Evolutionary conservation across 805 yeast genomes (phyloP).

Genomic region (Suhomyces tanzawaensis): DNA sequence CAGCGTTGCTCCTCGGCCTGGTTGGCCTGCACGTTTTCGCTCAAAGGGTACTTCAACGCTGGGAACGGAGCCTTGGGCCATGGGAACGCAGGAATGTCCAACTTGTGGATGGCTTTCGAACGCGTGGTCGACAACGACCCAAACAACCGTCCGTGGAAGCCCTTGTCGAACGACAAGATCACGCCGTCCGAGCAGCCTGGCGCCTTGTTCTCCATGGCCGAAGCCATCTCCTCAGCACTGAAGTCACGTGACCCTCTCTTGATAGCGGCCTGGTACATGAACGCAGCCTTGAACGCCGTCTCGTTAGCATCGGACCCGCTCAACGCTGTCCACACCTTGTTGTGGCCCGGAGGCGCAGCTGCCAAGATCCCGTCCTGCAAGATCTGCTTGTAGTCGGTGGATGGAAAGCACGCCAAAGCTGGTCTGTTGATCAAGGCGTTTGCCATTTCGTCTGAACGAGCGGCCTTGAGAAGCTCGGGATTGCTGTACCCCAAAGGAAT

Average conservation of each 20-base stretch:
- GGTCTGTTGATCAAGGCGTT: constrained; percentile 43
- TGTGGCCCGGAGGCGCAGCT: constrained; percentile 64
- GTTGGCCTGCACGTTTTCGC: constrained; percentile 38
- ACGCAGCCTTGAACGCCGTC: constrained; percentile 69
- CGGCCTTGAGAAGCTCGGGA: constrained; percentile 37
- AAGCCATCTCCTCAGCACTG: constrained; percentile 42
- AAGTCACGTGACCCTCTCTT: constrained; percentile 49
- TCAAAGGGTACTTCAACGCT: constrained; percentile 39
- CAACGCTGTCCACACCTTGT: constrained; percentile 61
- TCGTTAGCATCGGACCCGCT: constrained; percentile 72
- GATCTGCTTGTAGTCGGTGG: constrained; percentile 37
- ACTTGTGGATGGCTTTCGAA: constrained; percentile 55
- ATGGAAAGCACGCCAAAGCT: constrained; percentile 44
- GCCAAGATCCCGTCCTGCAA: constrained; percentile 51
- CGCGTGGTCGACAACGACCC: constrained; percentile 56
- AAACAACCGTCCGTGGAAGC: constrained; percentile 57
- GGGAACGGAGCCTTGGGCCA: constrained; percentile 58
- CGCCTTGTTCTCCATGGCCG: constrained; percentile 49
- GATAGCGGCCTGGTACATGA: constrained; percentile 59
- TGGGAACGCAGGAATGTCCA: constrained; percentile 58
- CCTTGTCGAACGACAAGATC: constrained; percentile 51
- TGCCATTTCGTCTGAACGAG: constrained; percentile 40
- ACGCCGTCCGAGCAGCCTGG: constrained; percentile 56
- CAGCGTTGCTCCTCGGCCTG: constrained; percentile 48
- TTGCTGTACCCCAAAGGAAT: constrained; percentile 45